phyloP scores from a whole-genome alignment of 116 monocot species.

The Trichopus zeylanicus region DNA sequence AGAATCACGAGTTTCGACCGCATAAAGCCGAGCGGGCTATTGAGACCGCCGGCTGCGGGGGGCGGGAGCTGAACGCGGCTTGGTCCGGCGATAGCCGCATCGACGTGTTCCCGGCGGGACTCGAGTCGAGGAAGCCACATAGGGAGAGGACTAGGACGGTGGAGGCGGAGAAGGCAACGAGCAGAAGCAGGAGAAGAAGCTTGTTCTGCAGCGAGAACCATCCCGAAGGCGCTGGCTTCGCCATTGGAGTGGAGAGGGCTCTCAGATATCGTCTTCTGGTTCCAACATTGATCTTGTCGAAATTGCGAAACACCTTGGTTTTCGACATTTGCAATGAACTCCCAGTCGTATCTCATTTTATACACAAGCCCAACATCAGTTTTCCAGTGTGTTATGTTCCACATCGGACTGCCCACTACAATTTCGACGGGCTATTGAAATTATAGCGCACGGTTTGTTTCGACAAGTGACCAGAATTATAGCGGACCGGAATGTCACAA shows the following conservation, averaged over 20 bases:
- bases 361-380: no score
- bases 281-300: background rate
- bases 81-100: background rate
- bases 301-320: no score
- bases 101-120: background rate
- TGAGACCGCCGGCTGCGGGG: background rate
- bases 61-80: background rate
- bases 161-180: constrained; percentile 42
- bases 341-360: no score
- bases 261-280: background rate
- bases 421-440: no score
- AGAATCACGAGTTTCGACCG: constrained; percentile 69
- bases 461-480: no score
- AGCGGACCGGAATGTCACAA: no score
- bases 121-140: constrained; percentile 29
- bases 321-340: no score
- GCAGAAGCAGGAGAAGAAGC: constrained; percentile 44
- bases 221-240: constrained; percentile 24
- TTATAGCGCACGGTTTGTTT: no score
- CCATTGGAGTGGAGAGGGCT: constrained; percentile 33
- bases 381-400: no score
- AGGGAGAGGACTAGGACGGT: constrained; percentile 40
- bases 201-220: constrained; percentile 23
- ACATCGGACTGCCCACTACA: no score
- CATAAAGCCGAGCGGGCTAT: constrained; percentile 73